phyloP scores from a whole-genome alignment of 495 filamentous ascomycete species.

The Parmelia sp. region DNA sequence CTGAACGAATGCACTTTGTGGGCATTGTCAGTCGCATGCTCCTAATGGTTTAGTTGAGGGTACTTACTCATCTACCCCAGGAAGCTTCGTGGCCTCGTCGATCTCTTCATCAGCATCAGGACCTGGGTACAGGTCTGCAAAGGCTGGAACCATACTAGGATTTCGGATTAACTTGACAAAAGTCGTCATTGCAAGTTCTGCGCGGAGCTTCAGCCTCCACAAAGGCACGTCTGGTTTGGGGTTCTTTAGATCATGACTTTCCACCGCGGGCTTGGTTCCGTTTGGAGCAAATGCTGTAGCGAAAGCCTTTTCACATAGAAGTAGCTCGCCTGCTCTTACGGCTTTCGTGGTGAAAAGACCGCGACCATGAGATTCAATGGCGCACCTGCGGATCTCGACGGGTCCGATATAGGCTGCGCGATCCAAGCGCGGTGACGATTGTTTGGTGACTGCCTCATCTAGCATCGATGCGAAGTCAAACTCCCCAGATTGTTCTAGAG shows the following conservation, averaged over 20 bases:
- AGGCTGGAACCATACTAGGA: constrained; percentile 36
- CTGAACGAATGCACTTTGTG: constrained; percentile 38
- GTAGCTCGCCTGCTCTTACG: constrained; percentile 46
- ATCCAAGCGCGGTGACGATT: constrained; percentile 36
- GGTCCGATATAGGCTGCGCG: constrained; percentile 41
- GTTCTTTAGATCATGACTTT: constrained; percentile 22
- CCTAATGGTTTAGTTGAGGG: background rate
- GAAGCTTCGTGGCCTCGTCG: constrained; percentile 35
- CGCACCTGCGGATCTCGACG: constrained; percentile 26
- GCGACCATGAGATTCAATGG: constrained; percentile 30
- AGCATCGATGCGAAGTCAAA: constrained; percentile 43
- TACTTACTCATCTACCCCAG: constrained; percentile 46
- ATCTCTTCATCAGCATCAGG: constrained; percentile 31
- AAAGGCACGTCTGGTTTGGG: constrained; percentile 32
- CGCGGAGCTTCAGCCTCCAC: constrained; percentile 31
- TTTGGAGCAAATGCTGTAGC: constrained; percentile 28
- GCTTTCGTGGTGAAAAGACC: constrained; percentile 45
- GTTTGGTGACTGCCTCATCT: constrained; percentile 30
- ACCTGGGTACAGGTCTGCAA: constrained; percentile 43
- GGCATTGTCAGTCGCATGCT: background rate
- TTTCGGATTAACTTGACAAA: constrained; percentile 46
- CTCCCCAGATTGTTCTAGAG: constrained; percentile 35
- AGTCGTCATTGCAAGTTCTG: constrained; percentile 35
- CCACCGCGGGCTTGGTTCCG: background rate
- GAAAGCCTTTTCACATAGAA: constrained; percentile 54